A percentile compares a stretch with the other conserved stretches of the same genome.
These are phyloP conservation scores for Pholiota adiposa DNA, from an alignment of 1,284 basidiomycete species.

Conservation along the genomic window DNA sequence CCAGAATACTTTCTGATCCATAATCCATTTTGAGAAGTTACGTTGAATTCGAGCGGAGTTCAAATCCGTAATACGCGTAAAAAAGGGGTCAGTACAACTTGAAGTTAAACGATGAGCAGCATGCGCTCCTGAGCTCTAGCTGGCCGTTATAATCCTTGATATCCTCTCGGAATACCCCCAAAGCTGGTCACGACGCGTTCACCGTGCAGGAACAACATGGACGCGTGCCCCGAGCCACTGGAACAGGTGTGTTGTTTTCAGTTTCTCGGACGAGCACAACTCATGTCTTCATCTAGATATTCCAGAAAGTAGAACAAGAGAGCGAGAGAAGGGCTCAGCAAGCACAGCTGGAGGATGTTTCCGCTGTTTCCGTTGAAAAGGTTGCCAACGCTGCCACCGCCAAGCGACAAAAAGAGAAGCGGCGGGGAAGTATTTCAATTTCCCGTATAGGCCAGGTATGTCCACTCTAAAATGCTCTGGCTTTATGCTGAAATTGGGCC, in stretches of 20 bases:
- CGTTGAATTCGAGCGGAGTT: conserved; percentile 5
- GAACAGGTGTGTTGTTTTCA: conserved; percentile 40
- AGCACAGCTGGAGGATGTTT: conserved; percentile 25
- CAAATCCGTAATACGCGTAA: conserved; percentile 3
- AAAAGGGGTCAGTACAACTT: conserved; percentile 9
- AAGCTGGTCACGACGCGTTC: not conserved
- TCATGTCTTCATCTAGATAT: conserved; percentile 42
- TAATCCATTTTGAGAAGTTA: not conserved
- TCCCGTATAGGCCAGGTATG: conserved; percentile 59
- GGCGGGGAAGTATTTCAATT: conserved; percentile 53
- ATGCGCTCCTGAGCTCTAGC: conserved; percentile 17
- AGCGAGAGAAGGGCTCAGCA: conserved; percentile 49
- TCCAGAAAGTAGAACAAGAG: conserved; percentile 56
- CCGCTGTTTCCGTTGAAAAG: conserved; percentile 2
- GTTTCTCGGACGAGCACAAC: not conserved
- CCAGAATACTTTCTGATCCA: no score
- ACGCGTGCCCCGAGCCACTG: conserved; percentile 39
- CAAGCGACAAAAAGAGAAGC: conserved; percentile 35
- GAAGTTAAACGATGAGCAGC: conserved; percentile 19
- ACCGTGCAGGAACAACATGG: conserved; percentile 23
- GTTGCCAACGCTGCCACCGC: conserved; percentile 7
- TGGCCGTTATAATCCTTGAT: not conserved
- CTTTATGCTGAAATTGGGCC: not conserved
- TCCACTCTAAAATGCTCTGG: not conserved
- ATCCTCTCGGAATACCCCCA: not conserved